These are phyloP conservation scores for Jaltomata sinuosa DNA, from an alignment of 257 asterid species.

Conservation along the genomic window DNA sequence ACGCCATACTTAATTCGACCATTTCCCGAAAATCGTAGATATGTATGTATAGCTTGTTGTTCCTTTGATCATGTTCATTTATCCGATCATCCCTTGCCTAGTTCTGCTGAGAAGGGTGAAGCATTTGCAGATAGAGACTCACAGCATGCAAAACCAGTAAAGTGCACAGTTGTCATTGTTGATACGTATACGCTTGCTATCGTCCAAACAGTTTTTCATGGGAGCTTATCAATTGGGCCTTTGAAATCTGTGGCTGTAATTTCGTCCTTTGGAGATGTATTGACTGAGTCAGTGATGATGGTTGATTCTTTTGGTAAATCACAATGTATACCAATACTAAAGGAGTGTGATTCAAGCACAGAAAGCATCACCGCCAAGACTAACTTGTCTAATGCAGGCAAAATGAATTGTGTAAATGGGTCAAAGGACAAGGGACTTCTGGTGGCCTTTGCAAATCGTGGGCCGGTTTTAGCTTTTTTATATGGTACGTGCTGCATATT, in stretches of 20 bases:
- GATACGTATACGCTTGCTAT: constrained; percentile 69
- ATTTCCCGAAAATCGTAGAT: constrained; percentile 62
- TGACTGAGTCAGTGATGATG: constrained; percentile 58
- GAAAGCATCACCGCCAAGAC: constrained; percentile 24
- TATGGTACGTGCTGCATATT: constrained; percentile 65
- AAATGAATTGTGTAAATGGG: constrained; percentile 42
- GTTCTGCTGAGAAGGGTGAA: constrained; percentile 18
- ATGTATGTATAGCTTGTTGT: constrained; percentile 67
- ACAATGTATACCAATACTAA: constrained; percentile 46
- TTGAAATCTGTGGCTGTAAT: constrained; percentile 64
- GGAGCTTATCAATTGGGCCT: constrained; percentile 58
- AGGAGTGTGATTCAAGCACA: constrained; percentile 38
- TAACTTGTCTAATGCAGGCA: constrained; percentile 31
- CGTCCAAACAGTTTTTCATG: constrained; percentile 85
- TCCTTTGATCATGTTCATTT: constrained; percentile 19
- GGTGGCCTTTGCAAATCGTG: constrained; percentile 46
- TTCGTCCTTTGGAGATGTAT: constrained; percentile 36
- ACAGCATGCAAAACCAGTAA: constrained; percentile 28
- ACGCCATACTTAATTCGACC: constrained; percentile 57
- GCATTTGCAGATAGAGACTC: constrained; percentile 30
- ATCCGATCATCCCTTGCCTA: constrained; percentile 26
- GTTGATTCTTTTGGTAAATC: constrained; percentile 73
- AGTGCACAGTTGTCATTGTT: constrained; percentile 55
- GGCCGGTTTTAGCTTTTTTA: constrained; percentile 56
- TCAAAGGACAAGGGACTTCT: constrained; percentile 34